Evolutionary conservation across 1,139 yeast species (phyloP).

Genomic region (Fermentozyma sake): DNA sequence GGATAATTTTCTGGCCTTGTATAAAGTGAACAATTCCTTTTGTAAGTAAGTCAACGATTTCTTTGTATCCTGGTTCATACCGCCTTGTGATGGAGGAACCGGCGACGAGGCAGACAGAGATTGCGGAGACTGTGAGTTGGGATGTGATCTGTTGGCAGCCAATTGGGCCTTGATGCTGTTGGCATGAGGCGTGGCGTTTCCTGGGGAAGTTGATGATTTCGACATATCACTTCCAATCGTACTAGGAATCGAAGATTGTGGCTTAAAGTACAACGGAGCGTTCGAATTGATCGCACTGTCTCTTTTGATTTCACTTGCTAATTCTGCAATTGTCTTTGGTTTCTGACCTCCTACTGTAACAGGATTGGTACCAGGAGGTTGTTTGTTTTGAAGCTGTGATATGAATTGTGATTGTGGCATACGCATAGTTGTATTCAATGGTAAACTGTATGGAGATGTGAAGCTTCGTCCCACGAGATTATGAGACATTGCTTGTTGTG

Average conservation of each 20-base stretch:
- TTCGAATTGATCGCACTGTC: conserved; percentile 28
- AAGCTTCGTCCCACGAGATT: conserved; percentile 24
- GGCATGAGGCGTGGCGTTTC: conserved; percentile 5
- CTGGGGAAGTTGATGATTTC: background rate
- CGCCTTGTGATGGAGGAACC: conserved; percentile 10
- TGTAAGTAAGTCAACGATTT: conserved; percentile 65
- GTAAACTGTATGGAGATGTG: conserved; percentile 22
- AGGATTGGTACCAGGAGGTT: conserved; percentile 3
- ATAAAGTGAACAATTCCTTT: conserved; percentile 63
- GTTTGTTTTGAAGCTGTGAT: conserved; percentile 20
- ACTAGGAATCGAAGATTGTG: conserved; percentile 12
- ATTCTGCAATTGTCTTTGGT: conserved; percentile 51
- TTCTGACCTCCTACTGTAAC: conserved; percentile 15
- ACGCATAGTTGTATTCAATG: conserved; percentile 13
- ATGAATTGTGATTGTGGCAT: conserved; percentile 23
- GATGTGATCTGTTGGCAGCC: conserved; percentile 45
- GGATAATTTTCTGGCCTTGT: conserved; percentile 62
- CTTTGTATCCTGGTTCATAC: conserved; percentile 53
- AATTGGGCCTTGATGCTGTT: conserved; percentile 47
- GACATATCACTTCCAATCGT: conserved; percentile 2
- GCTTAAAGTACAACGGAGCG: conserved; percentile 34
- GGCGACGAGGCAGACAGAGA: conserved; percentile 8
- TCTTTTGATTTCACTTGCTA: conserved; percentile 51
- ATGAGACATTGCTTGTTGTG: conserved; percentile 23
- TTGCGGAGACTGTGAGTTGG: conserved; percentile 6